Percentiles rank a stretch among this genome's conserved stretches.
Conservation (phyloP, 805 yeast genomes). For the Metschnikowia hibisci region DNA sequence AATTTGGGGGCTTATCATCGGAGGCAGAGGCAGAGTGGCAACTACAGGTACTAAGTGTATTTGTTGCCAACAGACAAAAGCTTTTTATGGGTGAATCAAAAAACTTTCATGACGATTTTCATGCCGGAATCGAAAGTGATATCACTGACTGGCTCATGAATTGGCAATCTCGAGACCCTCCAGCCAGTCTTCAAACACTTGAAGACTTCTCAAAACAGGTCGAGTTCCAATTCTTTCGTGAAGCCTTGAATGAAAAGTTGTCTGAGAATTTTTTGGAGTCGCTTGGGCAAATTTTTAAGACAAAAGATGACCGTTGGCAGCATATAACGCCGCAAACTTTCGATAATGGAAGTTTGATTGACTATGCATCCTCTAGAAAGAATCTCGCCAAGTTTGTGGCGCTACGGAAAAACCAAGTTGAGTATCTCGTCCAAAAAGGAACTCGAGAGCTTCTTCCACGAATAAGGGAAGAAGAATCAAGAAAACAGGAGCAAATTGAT, state of each 20-base stretch:
- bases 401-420: conserved; percentile 21
- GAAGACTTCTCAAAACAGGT: conserved; percentile 21
- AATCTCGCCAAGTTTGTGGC: conserved; percentile 27
- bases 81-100: conserved; percentile 17
- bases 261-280: conserved; percentile 9
- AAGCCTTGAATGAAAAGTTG: conserved; percentile 19
- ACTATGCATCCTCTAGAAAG: conserved; percentile 27
- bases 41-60: conserved; percentile 24
- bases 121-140: conserved; percentile 27
- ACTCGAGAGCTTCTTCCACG: conserved; percentile 19
- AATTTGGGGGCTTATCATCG: conserved; percentile 16
- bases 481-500: conserved; percentile 32
- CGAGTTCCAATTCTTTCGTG: conserved; percentile 19
- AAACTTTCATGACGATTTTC: conserved; percentile 23
- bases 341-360: conserved; percentile 5
- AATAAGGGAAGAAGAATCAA: conserved; percentile 25
- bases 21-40: conserved; percentile 32
- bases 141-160: conserved; percentile 26
- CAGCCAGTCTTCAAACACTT: conserved; percentile 17
- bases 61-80: conserved; percentile 28
- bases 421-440: conserved; percentile 15
- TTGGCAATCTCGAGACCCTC: conserved; percentile 19
- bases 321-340: neutral
- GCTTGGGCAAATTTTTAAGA: conserved; percentile 8
- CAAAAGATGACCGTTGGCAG: neutral